Evolutionary conservation across 2,329 filamentous ascomycete genomes (phyloP).

Genomic region (Cladosporium halotolerans): DNA sequence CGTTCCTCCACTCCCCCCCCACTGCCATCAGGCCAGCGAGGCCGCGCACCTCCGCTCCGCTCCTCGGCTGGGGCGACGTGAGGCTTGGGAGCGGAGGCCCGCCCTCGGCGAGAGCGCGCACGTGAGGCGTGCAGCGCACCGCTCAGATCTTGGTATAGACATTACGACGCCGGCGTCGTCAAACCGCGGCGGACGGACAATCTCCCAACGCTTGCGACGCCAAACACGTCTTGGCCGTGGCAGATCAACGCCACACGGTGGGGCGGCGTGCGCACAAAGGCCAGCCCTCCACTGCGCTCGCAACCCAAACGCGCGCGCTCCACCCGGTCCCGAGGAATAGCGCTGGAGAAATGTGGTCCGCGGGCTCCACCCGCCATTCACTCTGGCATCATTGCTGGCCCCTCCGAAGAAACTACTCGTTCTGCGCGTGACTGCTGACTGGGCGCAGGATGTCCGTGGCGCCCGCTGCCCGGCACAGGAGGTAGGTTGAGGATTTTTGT

Average conservation of each 20-base stretch:
- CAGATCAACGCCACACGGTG: slow-evolving; percentile 6
- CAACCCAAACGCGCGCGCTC: slow-evolving; percentile 6
- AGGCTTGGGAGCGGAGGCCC: too few relatives aligned
- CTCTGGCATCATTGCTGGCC: slow-evolving; percentile 12
- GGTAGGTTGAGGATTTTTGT: slow-evolving; percentile 7
- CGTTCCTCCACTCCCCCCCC: too few relatives aligned
- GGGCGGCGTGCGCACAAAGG: too few relatives aligned
- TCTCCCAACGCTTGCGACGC: slow-evolving; percentile 9
- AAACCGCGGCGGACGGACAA: too few relatives aligned
- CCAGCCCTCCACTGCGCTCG: slow-evolving; percentile 7
- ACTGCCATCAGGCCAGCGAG: too few relatives aligned
- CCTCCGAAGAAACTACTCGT: slow-evolving; percentile 11
- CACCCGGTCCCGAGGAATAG: slow-evolving; percentile 9
- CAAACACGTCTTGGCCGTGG: neutral
- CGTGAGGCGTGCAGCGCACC: too few relatives aligned
- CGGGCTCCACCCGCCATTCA: slow-evolving; percentile 7
- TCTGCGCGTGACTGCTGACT: slow-evolving; percentile 11
- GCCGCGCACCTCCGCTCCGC: too few relatives aligned
- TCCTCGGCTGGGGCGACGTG: too few relatives aligned
- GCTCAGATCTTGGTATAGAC: too few relatives aligned
- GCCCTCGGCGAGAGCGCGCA: too few relatives aligned
- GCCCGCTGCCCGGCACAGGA: neutral
- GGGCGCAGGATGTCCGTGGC: slow-evolving; percentile 9
- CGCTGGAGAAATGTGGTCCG: slow-evolving; percentile 12
- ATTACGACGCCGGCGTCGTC: too few relatives aligned